Evolutionary conservation across 495 filamentous ascomycete genomes (phyloP), one percentile per base, ranked within the genome.

Genomic region (Haplographium delicatum): DNA sequence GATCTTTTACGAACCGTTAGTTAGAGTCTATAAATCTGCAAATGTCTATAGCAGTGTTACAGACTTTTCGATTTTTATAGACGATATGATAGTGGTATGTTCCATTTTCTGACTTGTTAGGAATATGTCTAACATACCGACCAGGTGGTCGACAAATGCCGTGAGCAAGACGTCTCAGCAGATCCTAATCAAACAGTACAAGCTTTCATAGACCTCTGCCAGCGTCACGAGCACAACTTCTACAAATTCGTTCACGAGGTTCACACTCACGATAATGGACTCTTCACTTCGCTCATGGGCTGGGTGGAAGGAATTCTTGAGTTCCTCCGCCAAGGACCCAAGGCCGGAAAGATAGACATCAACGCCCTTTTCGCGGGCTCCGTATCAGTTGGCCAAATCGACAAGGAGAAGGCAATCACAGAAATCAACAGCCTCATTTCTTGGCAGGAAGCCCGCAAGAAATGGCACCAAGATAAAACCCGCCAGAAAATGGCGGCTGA

Each of bases 151-250:
- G 89, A 95, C 49, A 84, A 81, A 50, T 90, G 88, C 50, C 89
- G 94, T 59, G 82, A 87, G 25, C 90, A 96, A 66, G 94, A 95
- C 65, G 83, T 91, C 37, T 85, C 86, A 0, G 89, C 90, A 0
- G 93, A 98, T 62, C 93, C 93, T 11, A 98, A 98, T 68, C 90
- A 96, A 69, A 98, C 93, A 0, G 93, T 98, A n/a, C 93, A 98
- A 65, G 79, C 88, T 28, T 98, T 98, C 65, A 98, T 97, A 64
- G 94, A 98, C 64, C 80, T 98, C 34, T 98, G 93, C 65, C 86
- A 88, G 50, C 82, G 93, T 13, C 93, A 98, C 64, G 85, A 98
- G 68, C 81, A 88, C 62, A 91, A 94, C 72, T 95, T 98, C 64
- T 98, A 98, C 75, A 96, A 95, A 62, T 98, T 98, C 62, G 82